These are phyloP conservation scores for Ophiostoma ulmi DNA, from an alignment of 2,329 filamentous ascomycete species.

Conservation along the genomic window DNA sequence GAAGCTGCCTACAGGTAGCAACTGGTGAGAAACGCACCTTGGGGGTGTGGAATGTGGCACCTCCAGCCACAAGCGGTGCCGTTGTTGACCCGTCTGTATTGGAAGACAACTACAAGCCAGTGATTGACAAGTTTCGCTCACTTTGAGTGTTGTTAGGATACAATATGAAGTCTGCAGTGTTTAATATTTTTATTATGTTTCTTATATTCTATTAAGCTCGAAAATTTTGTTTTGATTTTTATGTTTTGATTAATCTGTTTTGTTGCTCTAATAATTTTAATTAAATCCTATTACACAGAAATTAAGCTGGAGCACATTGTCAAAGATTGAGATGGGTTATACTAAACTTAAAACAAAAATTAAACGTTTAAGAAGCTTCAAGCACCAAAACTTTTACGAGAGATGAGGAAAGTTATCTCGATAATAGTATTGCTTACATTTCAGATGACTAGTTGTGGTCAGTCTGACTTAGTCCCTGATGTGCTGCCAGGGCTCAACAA, in stretches of 20 bases:
- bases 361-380: no score
- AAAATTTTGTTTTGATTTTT: no score
- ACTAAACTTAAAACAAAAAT: no score
- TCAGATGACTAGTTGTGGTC: background rate
- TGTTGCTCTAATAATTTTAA: no score
- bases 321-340: no score
- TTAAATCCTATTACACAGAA: no score
- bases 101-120: conserved; percentile 18
- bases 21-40: conserved; percentile 14
- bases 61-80: conserved; percentile 13
- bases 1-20: conserved; percentile 16
- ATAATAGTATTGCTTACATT: background rate
- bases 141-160: background rate
- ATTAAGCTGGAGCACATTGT: no score
- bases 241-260: no score
- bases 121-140: conserved; percentile 19
- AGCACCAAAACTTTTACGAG: no score
- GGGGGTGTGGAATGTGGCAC: conserved; percentile 20
- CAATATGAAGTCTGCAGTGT: background rate
- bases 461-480: background rate
- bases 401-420: no score
- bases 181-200: background rate
- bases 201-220: background rate
- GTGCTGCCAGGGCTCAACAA: background rate
- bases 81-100: background rate